Percentiles rank a stretch among this genome's conserved stretches.
Conservation (phyloP, 768 basidiomycete genomes). For the Gyrodon lividus region DNA sequence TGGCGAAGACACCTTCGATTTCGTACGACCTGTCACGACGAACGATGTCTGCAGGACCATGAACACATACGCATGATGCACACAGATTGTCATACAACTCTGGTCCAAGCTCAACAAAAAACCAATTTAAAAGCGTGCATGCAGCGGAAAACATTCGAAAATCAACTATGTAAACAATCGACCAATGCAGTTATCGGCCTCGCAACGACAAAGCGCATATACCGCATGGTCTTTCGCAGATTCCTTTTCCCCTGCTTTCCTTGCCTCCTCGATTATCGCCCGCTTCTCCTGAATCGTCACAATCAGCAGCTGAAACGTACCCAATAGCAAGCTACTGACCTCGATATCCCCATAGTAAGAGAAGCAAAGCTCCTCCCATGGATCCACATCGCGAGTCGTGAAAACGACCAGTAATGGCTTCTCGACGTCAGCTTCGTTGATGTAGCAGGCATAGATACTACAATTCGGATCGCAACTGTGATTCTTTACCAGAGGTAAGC, state of each 20-base stretch:
- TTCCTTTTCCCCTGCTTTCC: neutral
- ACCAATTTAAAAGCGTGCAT: neutral
- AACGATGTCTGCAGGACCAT: too few relatives aligned
- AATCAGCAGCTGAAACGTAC: neutral
- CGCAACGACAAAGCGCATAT: slow-evolving; percentile 50
- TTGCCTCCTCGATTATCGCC: slow-evolving; percentile 13
- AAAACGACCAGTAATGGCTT: slow-evolving; percentile 73
- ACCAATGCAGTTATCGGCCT: slow-evolving; percentile 51
- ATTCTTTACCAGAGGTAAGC: slow-evolving; percentile 51
- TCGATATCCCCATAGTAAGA: slow-evolving; percentile 64
- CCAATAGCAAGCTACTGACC: slow-evolving; percentile 19
- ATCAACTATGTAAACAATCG: slow-evolving; percentile 27
- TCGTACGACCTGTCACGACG: too few relatives aligned
- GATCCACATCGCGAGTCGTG: slow-evolving; percentile 59
- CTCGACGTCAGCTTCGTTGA: slow-evolving; percentile 70
- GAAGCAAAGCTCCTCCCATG: slow-evolving; percentile 74
- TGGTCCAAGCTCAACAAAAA: neutral
- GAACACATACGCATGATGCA: neutral
- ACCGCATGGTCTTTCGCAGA: slow-evolving; percentile 39
- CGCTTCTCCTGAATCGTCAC: slow-evolving; percentile 19
- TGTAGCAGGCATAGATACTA: slow-evolving; percentile 65
- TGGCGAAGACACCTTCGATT: too few relatives aligned
- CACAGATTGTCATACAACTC: neutral
- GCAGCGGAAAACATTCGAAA: neutral
- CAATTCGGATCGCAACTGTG: slow-evolving; percentile 92